A percentile compares a stretch with the other conserved stretches of the same genome.
Evolutionary conservation across 352 stramenopile genomes (phyloP).

Genomic region (Thraustochytrium striatum): DNA sequence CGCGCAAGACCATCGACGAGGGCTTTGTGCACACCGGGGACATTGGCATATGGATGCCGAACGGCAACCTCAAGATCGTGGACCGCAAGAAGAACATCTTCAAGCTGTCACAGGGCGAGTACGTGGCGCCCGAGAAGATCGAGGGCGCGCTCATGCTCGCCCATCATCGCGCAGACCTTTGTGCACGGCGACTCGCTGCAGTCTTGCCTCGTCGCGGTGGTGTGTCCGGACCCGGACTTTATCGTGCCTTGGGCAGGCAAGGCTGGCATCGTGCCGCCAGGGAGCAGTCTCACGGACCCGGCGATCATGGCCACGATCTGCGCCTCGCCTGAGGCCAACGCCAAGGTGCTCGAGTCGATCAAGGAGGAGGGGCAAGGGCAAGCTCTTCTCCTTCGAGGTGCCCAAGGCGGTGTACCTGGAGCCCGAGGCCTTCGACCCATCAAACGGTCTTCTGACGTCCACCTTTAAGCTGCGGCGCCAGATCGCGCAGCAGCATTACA

Average conservation of each 20-base stretch:
- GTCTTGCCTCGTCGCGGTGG: constrained; percentile 64
- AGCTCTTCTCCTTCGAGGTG: constrained; percentile 66
- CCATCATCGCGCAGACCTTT: constrained; percentile 70
- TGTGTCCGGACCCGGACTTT: constrained; percentile 65
- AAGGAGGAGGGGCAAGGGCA: constrained; percentile 57
- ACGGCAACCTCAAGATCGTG: constrained; percentile 70
- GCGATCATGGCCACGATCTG: constrained; percentile 52
- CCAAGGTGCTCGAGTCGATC: constrained; percentile 60
- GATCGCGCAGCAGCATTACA: not conserved
- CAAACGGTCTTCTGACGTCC: constrained; percentile 66
- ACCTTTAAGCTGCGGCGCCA: constrained; percentile 65
- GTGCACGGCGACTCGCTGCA: constrained; percentile 71
- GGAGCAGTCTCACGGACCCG: not conserved
- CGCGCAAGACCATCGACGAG: constrained; percentile 55
- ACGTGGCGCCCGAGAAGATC: not conserved
- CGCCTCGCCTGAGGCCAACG: constrained; percentile 52
- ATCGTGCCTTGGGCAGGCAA: constrained; percentile 62
- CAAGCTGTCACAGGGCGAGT: constrained; percentile 60
- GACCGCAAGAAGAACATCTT: constrained; percentile 81
- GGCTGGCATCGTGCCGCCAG: constrained; percentile 30
- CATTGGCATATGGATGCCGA: constrained; percentile 69
- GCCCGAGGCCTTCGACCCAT: constrained; percentile 60
- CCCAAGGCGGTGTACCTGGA: constrained; percentile 64
- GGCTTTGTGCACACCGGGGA: constrained; percentile 66
- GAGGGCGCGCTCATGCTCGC: not conserved